phyloP scores from a whole-genome alignment of 371 early-diverging fungal genomes.

The Rhizopus microsporus region DNA sequence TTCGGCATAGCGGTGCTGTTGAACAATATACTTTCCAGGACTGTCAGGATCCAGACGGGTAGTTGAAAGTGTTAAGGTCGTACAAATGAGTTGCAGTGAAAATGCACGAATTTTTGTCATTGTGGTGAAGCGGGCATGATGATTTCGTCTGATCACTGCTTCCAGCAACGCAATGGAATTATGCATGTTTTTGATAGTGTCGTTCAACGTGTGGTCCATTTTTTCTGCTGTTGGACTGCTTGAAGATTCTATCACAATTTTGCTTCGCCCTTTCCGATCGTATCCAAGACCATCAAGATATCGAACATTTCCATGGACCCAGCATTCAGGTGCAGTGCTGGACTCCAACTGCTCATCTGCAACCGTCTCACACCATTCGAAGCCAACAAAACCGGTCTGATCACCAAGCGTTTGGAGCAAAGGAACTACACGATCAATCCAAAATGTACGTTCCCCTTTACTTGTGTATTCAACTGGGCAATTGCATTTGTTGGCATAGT shows the following conservation, averaged over 20 bases:
- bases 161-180: constrained; percentile 2
- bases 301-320: constrained; percentile 38
- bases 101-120: neutral
- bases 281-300: constrained; percentile 13
- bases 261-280: neutral
- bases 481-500: too few species aligned
- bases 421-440: too few species aligned
- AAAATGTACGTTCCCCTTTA: too few species aligned
- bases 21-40: constrained; percentile 4
- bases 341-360: too few species aligned
- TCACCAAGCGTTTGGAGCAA: too few species aligned
- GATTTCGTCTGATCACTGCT: neutral
- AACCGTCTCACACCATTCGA: too few species aligned
- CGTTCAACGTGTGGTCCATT: constrained; percentile 2
- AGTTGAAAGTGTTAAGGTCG: constrained; percentile 3
- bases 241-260: constrained; percentile 6
- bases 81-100: constrained; percentile 4
- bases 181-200: constrained; percentile 9
- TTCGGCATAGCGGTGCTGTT: constrained; percentile 9
- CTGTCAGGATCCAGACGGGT: constrained; percentile 6
- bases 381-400: too few species aligned
- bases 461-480: too few species aligned
- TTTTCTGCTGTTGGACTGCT: neutral
- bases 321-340: too few species aligned
- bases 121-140: constrained; percentile 1